Evolutionary conservation across 2,329 filamentous ascomycete species (phyloP).

Genomic region (Aspergillus sp.): DNA sequence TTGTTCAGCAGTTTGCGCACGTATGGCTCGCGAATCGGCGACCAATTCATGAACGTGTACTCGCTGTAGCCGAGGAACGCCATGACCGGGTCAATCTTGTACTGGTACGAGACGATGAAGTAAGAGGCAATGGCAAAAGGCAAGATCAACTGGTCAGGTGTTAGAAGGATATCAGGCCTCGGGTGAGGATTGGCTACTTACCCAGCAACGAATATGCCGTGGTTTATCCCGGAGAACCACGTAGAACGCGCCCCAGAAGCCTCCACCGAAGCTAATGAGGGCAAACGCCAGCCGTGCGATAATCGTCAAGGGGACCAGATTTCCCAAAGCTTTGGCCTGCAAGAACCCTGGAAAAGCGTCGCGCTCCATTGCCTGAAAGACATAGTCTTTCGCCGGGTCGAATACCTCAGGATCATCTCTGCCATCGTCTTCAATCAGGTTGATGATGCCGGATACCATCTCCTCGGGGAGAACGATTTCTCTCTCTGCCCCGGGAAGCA

Average conservation of each 20-base stretch:
- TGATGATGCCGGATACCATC: conserved; percentile 83
- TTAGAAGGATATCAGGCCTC: conserved; percentile 24
- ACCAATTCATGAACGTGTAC: conserved; percentile 93
- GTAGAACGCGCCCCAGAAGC: conserved; percentile 90
- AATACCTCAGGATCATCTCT: conserved; percentile 97
- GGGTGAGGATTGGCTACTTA: conserved; percentile 51
- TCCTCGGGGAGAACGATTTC: conserved; percentile 91
- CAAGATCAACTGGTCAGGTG: conserved; percentile 64
- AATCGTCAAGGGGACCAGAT: conserved; percentile 87
- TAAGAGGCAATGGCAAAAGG: conserved; percentile 93
- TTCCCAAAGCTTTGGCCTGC: conserved; percentile 90
- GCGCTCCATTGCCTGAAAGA: conserved; percentile 99
- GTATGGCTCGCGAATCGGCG: conserved; percentile 84
- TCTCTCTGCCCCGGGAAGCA: conserved; percentile 91
- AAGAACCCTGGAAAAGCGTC: conserved; percentile 98
- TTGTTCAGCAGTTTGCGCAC: conserved; percentile 82
- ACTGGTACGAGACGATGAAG: conserved; percentile 86
- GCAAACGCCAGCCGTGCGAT: conserved; percentile 84
- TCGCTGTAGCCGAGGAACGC: conserved; percentile 89
- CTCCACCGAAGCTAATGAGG: conserved; percentile 82
- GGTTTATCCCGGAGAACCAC: conserved; percentile 86
- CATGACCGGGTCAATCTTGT: conserved; percentile 88
- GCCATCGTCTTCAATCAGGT: conserved; percentile 84
- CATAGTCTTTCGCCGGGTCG: conserved; percentile 96
- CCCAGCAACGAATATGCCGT: conserved; percentile 77